A percentile compares a stretch with the other conserved stretches of the same genome.
Evolutionary conservation across 768 basidiomycete species (phyloP).

Genomic region (Cantharellus cinnabarinus): DNA sequence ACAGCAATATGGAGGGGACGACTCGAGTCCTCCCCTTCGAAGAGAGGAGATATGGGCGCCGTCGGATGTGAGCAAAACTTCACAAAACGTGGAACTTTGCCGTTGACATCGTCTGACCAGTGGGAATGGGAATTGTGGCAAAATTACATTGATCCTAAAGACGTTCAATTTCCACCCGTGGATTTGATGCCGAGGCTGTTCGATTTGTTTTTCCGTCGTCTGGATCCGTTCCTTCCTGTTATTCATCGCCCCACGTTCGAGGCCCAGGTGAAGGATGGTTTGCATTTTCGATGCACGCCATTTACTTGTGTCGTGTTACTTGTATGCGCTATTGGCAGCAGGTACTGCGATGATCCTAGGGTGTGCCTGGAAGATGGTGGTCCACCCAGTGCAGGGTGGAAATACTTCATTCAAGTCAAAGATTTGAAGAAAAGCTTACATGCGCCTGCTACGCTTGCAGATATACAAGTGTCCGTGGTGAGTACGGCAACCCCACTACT

Average conservation of each 20-base stretch:
- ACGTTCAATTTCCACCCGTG: slow-evolving; percentile 33
- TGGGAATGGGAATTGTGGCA: slow-evolving; percentile 19
- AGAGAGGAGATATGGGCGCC: slow-evolving; percentile 7
- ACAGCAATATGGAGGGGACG: slow-evolving; percentile 36
- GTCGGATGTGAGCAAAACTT: slow-evolving; percentile 6
- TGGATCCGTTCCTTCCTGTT: slow-evolving; percentile 42
- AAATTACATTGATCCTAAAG: slow-evolving; percentile 9
- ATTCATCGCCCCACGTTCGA: slow-evolving; percentile 57
- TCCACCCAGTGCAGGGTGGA: slow-evolving; percentile 40
- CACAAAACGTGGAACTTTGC: slow-evolving; percentile 10
- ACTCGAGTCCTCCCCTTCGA: slow-evolving; percentile 3
- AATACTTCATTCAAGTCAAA: slow-evolving; percentile 42
- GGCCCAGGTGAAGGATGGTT: slow-evolving; percentile 24
- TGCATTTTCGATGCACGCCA: slow-evolving; percentile 28
- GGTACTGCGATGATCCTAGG: slow-evolving; percentile 37
- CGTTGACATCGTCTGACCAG: slow-evolving; percentile 9
- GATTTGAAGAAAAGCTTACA: slow-evolving; percentile 33
- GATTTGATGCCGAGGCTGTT: slow-evolving; percentile 36
- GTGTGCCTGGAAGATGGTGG: slow-evolving; percentile 22
- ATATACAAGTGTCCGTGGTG: slow-evolving; percentile 21
- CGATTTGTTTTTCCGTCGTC: slow-evolving; percentile 38
- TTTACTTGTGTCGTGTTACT: slow-evolving; percentile 46
- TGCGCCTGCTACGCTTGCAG: background rate
- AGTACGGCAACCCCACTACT: slow-evolving; percentile 14
- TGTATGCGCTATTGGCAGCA: slow-evolving; percentile 47